Evolutionary conservation across 257 asterid species (phyloP).

Genomic region (Gentiana dahurica): DNA sequence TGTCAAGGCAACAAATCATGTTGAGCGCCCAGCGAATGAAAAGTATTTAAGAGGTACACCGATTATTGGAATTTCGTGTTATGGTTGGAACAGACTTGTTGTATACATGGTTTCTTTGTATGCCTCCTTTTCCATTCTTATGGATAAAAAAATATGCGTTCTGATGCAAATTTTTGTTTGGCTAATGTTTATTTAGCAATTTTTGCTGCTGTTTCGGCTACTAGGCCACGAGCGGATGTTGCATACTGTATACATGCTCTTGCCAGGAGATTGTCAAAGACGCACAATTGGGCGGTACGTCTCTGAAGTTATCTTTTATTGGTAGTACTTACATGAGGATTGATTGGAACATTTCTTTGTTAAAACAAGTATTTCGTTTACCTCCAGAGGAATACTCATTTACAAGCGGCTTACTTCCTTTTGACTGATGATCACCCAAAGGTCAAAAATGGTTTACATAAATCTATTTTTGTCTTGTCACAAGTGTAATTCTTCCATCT

Average conservation of each 20-base stretch:
- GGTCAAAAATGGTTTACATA: too few species aligned
- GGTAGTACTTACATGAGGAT: too few species aligned
- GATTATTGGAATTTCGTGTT: background rate
- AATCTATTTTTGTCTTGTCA: too few species aligned
- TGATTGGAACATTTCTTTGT: too few species aligned
- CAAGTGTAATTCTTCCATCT: too few species aligned
- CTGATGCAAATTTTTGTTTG: constrained; percentile 13
- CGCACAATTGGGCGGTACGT: constrained; percentile 98
- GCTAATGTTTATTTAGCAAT: constrained; percentile 44
- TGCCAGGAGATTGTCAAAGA: constrained; percentile 80
- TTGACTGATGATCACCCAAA: too few species aligned
- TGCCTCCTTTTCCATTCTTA: background rate
- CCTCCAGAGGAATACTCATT: too few species aligned
- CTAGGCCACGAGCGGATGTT: constrained; percentile 94
- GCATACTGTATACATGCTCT: constrained; percentile 96
- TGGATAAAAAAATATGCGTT: constrained; percentile 1
- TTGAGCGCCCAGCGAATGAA: constrained; percentile 94
- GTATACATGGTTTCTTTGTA: background rate
- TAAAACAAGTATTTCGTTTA: too few species aligned
- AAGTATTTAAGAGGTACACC: constrained; percentile 68
- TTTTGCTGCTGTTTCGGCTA: constrained; percentile 81
- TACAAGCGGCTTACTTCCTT: too few species aligned
- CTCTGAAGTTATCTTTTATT: too few species aligned
- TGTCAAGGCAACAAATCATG: constrained; percentile 97
- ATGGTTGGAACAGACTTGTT: background rate